Percentiles rank a stretch among this genome's conserved stretches.
These are phyloP conservation scores for Zygoascus sp. DNA, from an alignment of 1,139 yeast genomes.

Conservation along the genomic window DNA sequence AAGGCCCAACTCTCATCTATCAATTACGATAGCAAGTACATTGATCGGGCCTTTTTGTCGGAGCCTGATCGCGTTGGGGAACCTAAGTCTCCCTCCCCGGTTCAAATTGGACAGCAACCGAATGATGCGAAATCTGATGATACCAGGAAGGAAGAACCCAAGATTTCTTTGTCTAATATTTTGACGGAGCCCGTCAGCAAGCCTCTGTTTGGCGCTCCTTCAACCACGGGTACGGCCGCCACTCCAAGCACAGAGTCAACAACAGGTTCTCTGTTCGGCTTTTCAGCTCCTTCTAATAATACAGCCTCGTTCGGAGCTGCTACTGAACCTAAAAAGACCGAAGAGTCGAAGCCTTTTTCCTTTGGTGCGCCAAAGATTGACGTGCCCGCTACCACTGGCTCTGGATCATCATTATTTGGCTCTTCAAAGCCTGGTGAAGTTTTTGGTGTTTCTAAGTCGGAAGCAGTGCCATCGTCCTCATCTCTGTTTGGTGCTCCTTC, in stretches of 20 bases:
- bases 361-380: slow-evolving; percentile 4
- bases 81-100: not conserved
- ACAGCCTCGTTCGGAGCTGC: not conserved
- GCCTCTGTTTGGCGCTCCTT: not conserved
- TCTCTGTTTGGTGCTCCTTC: not conserved
- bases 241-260: not conserved
- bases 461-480: not conserved
- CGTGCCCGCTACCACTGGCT: not conserved
- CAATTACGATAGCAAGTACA: slow-evolving; percentile 8
- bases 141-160: not conserved
- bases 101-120: not conserved
- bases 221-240: not conserved
- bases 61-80: not conserved
- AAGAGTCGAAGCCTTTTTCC: slow-evolving; percentile 5
- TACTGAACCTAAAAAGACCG: not conserved
- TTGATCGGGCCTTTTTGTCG: slow-evolving; percentile 5
- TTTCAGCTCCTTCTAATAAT: not conserved
- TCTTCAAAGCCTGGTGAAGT: not conserved
- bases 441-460: not conserved
- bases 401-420: not conserved
- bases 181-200: not conserved
- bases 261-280: not conserved
- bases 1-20: not conserved
- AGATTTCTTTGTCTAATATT: not conserved
- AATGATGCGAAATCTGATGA: no score